These are phyloP conservation scores for Hymenoscyphus repandus DNA, from an alignment of 2,329 filamentous ascomycete genomes.

Conservation along the genomic window DNA sequence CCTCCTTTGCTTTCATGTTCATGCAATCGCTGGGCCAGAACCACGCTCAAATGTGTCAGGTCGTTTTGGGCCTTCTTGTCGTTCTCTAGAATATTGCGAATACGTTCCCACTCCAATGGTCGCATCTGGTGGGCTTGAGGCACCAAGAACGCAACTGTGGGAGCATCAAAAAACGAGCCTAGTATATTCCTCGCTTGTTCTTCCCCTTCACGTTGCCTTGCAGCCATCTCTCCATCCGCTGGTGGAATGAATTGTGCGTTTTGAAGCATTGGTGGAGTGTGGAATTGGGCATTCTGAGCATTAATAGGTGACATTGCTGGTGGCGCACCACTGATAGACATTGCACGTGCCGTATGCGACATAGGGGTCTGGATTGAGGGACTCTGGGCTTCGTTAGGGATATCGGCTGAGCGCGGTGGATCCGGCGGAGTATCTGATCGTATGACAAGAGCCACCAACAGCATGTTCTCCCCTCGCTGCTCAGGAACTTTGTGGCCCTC, in stretches of 20 bases:
- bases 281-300: conserved; percentile 32
- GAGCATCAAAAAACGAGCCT: conserved; percentile 53
- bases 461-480: conserved; percentile 65
- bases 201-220: conserved; percentile 46
- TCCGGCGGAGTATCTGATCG: conserved; percentile 46
- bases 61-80: conserved; percentile 28
- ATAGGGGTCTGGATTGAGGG: conserved; percentile 33
- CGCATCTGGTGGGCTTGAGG: conserved; percentile 64
- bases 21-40: conserved; percentile 39
- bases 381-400: conserved; percentile 21
- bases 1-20: conserved; percentile 15
- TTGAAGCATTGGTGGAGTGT: conserved; percentile 17
- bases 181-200: conserved; percentile 57
- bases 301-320: conserved; percentile 48
- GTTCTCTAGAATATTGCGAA: conserved; percentile 44
- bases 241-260: conserved; percentile 13
- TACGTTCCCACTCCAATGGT: conserved; percentile 67
- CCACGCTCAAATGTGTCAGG: conserved; percentile 47
- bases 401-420: conserved; percentile 17
- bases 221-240: conserved; percentile 30
- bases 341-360: conserved; percentile 37
- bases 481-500: conserved; percentile 75
- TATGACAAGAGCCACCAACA: conserved; percentile 82
- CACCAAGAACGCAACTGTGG: conserved; percentile 64
- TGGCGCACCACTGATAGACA: conserved; percentile 45